Evolutionary conservation across 2,329 filamentous ascomycete genomes (phyloP).

Genomic region (Aspergillus proliferans): DNA sequence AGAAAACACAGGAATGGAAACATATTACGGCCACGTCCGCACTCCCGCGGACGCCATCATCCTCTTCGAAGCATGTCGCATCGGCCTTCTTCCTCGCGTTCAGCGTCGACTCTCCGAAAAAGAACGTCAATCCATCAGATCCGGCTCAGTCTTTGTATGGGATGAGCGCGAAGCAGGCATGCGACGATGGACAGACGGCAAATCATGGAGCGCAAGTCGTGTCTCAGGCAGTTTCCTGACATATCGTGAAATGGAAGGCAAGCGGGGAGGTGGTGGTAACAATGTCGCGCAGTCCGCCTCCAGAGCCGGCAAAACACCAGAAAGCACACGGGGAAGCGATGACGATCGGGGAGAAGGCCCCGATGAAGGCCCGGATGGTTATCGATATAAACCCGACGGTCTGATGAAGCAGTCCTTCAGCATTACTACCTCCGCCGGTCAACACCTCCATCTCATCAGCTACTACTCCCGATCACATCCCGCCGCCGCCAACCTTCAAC

Average conservation of each 20-base stretch:
- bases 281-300: constrained; percentile 57
- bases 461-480: constrained; percentile 84
- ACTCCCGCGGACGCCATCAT: constrained; percentile 97
- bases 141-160: constrained; percentile 99
- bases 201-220: constrained; percentile 96
- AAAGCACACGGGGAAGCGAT: constrained; percentile 73
- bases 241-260: constrained; percentile 98
- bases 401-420: constrained; percentile 99
- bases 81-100: constrained; percentile 83
- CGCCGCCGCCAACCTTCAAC: constrained; percentile 64
- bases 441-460: constrained; percentile 94
- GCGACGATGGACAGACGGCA: constrained; percentile 97
- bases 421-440: constrained; percentile 83
- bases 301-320: constrained; percentile 68
- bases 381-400: constrained; percentile 90
- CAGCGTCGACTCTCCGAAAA: constrained; percentile 93
- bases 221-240: constrained; percentile 97
- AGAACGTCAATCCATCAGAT: constrained; percentile 90
- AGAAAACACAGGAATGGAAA: constrained; percentile 64
- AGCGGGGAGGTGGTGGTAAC: constrained; percentile 74
- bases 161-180: constrained; percentile 97
- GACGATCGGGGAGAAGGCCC: constrained; percentile 66
- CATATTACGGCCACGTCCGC: constrained; percentile 89
- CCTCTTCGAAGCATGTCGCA: constrained; percentile 91
- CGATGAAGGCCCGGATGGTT: constrained; percentile 75